phyloP scores from a whole-genome alignment of 139 green algal species.

The Mesotaenium endlicherianum region DNA sequence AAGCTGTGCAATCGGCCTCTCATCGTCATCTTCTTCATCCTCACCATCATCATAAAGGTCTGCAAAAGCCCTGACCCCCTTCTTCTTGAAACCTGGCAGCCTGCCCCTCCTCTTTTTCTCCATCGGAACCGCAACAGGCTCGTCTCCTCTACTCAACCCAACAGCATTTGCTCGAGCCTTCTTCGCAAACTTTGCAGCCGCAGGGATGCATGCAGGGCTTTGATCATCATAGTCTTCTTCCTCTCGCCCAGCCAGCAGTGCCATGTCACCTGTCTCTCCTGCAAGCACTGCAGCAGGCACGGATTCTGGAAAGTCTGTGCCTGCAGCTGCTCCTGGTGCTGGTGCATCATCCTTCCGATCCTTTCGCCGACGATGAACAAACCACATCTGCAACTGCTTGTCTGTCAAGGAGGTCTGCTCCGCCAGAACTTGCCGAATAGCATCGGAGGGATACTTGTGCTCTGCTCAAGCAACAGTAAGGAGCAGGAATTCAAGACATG shows the following conservation, averaged over 20 bases:
- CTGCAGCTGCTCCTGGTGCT: not conserved
- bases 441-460: slow-evolving; percentile 44
- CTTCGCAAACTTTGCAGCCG: not conserved
- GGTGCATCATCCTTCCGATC: slow-evolving; percentile 6
- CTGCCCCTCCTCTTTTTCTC: too few relatives aligned
- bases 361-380: slow-evolving; percentile 39
- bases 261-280: not conserved
- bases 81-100: too few relatives aligned
- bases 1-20: not conserved
- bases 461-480: slow-evolving; percentile 26
- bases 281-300: not conserved
- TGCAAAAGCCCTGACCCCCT: not conserved
- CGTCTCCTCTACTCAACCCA: not conserved
- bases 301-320: not conserved
- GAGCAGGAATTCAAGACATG: not conserved
- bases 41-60: not conserved
- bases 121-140: not conserved
- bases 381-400: slow-evolving; percentile 50
- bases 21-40: not conserved
- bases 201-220: not conserved
- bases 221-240: not conserved
- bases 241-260: not conserved
- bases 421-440: slow-evolving; percentile 1
- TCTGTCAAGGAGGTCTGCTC: slow-evolving; percentile 9
- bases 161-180: not conserved